A percentile compares a stretch with the other conserved stretches of the same genome.
Conservation (phyloP, 495 filamentous ascomycete genomes). For the Cercophora scortea region DNA sequence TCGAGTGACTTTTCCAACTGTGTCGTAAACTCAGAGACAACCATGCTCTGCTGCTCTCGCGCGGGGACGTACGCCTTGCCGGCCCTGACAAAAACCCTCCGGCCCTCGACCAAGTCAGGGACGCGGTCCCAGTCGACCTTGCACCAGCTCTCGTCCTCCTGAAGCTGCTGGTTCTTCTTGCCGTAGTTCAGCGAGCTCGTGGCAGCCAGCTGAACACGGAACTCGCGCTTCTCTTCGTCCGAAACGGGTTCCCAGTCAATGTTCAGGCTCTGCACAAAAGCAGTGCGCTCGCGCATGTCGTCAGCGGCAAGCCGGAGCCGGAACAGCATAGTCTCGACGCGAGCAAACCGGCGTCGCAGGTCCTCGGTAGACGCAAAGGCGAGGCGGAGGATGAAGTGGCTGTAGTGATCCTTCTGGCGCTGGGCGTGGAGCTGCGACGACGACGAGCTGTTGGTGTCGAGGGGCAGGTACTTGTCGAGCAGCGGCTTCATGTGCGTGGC, state of each 20-base stretch:
- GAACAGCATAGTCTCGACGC: constrained; percentile 85
- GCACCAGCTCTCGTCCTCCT: constrained; percentile 72
- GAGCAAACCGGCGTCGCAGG: constrained; percentile 76
- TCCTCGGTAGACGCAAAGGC: constrained; percentile 91
- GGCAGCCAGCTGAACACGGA: constrained; percentile 35
- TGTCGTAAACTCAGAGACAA: constrained; percentile 75
- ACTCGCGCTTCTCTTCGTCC: constrained; percentile 60
- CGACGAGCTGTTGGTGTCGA: constrained; percentile 66
- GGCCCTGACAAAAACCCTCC: constrained; percentile 64
- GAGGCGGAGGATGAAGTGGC: constrained; percentile 91
- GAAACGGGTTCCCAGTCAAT: constrained; percentile 70
- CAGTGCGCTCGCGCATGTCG: constrained; percentile 56
- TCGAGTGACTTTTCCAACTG: constrained; percentile 74
- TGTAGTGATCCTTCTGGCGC: constrained; percentile 94
- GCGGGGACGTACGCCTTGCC: constrained; percentile 91
- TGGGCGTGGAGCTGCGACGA: constrained; percentile 53
- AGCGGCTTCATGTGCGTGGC: constrained; percentile 68
- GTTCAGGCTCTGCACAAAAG: constrained; percentile 70
- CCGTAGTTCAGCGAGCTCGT: constrained; percentile 12
- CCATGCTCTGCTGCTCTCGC: constrained; percentile 77
- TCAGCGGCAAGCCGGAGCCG: constrained; percentile 67
- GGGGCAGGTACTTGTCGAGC: constrained; percentile 77
- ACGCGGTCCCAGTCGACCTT: constrained; percentile 94
- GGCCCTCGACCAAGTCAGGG: constrained; percentile 76
- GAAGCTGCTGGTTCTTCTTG: constrained; percentile 36